Evolutionary conservation across 2,329 filamentous ascomycete species (phyloP).

Genomic region (Aspergillus sp.): DNA sequence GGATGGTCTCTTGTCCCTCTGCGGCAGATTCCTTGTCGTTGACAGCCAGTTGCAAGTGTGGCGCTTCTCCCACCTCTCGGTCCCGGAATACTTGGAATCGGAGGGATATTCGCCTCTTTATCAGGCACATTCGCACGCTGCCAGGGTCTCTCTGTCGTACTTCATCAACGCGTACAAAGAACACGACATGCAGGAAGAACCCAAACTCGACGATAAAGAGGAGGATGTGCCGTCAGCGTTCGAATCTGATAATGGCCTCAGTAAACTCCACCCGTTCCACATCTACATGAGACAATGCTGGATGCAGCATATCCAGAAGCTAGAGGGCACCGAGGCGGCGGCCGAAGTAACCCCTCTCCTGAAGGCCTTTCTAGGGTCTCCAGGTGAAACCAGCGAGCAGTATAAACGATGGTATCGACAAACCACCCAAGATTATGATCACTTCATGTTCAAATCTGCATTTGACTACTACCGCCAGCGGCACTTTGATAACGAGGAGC

Average conservation of each 20-base stretch:
- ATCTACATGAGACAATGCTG: constrained; percentile 13
- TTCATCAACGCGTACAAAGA: constrained; percentile 10
- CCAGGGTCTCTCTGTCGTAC: constrained; percentile 9
- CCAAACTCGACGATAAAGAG: background rate
- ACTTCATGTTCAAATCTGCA: background rate
- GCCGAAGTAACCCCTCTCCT: constrained; percentile 3
- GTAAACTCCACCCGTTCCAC: constrained; percentile 9
- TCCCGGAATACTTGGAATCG: constrained; percentile 14
- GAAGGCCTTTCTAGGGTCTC: constrained; percentile 13
- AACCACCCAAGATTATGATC: background rate
- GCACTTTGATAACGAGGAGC: background rate
- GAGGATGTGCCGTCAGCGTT: background rate
- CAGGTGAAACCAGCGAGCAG: constrained; percentile 8
- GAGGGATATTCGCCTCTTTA: background rate
- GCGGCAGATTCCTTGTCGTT: constrained; percentile 12
- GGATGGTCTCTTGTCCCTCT: constrained; percentile 12
- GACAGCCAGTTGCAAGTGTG: constrained; percentile 11
- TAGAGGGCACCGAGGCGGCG: background rate
- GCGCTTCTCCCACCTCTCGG: constrained; percentile 17
- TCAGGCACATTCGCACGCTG: constrained; percentile 4
- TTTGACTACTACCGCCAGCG: background rate
- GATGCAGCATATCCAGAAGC: constrained; percentile 6
- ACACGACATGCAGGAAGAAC: background rate
- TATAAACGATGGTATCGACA: constrained; percentile 11
- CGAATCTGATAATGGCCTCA: background rate